phyloP scores from a whole-genome alignment of 805 yeast species.

The Hemisphaericaspora nanyangensis region DNA sequence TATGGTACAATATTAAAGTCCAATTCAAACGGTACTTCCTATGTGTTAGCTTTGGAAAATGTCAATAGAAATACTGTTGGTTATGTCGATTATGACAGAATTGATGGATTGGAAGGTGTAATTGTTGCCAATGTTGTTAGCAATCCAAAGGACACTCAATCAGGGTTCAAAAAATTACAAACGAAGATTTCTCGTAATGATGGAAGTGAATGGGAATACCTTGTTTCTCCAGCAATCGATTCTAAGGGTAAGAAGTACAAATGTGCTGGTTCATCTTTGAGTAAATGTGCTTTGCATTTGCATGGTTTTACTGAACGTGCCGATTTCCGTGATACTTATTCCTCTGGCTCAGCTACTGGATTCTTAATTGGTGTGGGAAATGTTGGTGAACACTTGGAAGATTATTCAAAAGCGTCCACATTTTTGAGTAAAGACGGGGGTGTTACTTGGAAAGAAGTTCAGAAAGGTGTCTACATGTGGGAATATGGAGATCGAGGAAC shows the following conservation, averaged over 20 bases:
- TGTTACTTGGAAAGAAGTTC: constrained; percentile 76
- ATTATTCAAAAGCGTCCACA: constrained; percentile 48
- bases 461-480: constrained; percentile 79
- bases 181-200: constrained; percentile 83
- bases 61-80: constrained; percentile 76
- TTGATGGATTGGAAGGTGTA: constrained; percentile 83
- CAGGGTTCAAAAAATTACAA: constrained; percentile 50
- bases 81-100: constrained; percentile 83
- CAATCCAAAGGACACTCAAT: constrained; percentile 37
- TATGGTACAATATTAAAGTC: constrained; percentile 82
- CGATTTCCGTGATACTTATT: constrained; percentile 79
- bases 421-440: constrained; percentile 91
- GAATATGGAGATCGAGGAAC: constrained; percentile 96
- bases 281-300: constrained; percentile 73
- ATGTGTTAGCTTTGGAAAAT: constrained; percentile 59
- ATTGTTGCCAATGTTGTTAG: constrained; percentile 66
- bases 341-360: constrained; percentile 89
- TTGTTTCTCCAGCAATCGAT: constrained; percentile 67
- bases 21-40: constrained; percentile 87
- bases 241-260: constrained; percentile 52
- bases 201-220: constrained; percentile 79
- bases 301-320: constrained; percentile 88
- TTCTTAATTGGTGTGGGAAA: constrained; percentile 90
- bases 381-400: constrained; percentile 61
- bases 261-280: constrained; percentile 50